Conservation (phyloP, 2,329 filamentous ascomycete genomes). For the Dactylellina cionopaga region DNA sequence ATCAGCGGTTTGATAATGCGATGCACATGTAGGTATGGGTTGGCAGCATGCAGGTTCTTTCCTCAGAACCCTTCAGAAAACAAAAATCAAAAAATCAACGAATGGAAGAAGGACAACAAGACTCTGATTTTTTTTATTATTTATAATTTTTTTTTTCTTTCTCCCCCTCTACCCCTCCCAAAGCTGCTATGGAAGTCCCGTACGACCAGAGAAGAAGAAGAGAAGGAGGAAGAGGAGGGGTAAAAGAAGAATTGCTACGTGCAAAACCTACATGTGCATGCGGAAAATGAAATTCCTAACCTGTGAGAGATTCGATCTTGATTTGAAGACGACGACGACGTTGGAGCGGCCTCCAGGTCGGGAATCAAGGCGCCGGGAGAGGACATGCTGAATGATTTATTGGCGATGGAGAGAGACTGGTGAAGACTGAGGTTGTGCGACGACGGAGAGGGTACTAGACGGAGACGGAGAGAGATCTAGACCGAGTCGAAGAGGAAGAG, state of each 20-base stretch:
- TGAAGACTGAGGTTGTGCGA: background rate
- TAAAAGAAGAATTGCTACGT: slow-evolving; percentile 27
- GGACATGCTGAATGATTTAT: background rate
- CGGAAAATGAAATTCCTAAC: slow-evolving; percentile 53
- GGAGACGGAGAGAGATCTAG: background rate
- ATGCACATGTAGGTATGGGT: slow-evolving; percentile 38
- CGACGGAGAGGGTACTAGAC: background rate
- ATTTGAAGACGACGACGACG: slow-evolving; percentile 1
- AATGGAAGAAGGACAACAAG: slow-evolving; percentile 13
- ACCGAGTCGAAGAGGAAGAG: background rate
- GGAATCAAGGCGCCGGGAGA: slow-evolving; percentile 31
- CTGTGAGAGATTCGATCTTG: slow-evolving; percentile 39
- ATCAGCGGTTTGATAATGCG: background rate
- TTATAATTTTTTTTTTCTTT: slow-evolving; percentile 10
- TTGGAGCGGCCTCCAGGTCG: slow-evolving; percentile 41
- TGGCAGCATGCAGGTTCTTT: slow-evolving; percentile 27
- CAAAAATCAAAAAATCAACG: slow-evolving; percentile 1
- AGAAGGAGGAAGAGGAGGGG: background rate
- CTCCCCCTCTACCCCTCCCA: background rate
- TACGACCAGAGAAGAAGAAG: background rate
- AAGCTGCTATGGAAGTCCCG: background rate
- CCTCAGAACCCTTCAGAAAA: background rate
- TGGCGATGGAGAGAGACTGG: background rate
- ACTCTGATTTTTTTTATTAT: background rate
- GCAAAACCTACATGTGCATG: slow-evolving; percentile 51